A percentile compares a stretch with the other conserved stretches of the same genome.
phyloP scores from a whole-genome alignment of 768 basidiomycete species.

The Auricularia auricula-judae region DNA sequence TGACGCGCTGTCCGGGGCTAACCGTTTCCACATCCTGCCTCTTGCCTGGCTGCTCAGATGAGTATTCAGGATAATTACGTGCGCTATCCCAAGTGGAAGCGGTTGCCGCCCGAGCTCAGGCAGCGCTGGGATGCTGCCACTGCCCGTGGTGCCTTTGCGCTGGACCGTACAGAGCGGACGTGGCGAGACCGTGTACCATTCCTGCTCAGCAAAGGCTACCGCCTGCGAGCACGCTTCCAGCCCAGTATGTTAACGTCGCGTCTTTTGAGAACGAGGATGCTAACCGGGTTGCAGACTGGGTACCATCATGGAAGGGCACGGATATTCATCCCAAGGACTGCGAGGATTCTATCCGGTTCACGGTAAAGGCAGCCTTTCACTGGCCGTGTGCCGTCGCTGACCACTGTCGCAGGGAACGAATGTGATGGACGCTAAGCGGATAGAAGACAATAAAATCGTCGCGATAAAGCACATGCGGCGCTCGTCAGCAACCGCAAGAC shows the following conservation, averaged over 20 bases:
- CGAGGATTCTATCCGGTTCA: not conserved
- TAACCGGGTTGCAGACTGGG: not conserved
- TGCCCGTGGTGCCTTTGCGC: not conserved
- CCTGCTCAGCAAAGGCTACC: not conserved
- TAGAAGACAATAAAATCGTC: not conserved
- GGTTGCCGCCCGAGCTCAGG: not conserved
- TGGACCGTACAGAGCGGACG: not conserved
- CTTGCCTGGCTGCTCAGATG: not conserved
- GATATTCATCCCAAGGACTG: constrained; percentile 1
- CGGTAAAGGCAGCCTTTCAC: not conserved
- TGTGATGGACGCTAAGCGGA: not conserved
- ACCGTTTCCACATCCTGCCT: not conserved
- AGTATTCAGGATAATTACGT: not conserved
- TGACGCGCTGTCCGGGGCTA: too few species aligned
- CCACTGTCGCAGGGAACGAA: not conserved
- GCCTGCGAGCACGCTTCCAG: not conserved
- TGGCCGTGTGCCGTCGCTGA: not conserved
- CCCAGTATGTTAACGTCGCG: not conserved
- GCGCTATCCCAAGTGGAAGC: constrained; percentile 1
- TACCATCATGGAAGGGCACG: not conserved
- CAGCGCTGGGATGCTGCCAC: not conserved
- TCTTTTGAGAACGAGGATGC: not conserved
- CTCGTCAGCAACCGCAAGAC: not conserved
- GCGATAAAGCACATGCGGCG: not conserved
- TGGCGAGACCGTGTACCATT: not conserved